These are phyloP conservation scores for Monosporascus sp. DNA, from an alignment of 2,329 filamentous ascomycete genomes.

Conservation along the genomic window DNA sequence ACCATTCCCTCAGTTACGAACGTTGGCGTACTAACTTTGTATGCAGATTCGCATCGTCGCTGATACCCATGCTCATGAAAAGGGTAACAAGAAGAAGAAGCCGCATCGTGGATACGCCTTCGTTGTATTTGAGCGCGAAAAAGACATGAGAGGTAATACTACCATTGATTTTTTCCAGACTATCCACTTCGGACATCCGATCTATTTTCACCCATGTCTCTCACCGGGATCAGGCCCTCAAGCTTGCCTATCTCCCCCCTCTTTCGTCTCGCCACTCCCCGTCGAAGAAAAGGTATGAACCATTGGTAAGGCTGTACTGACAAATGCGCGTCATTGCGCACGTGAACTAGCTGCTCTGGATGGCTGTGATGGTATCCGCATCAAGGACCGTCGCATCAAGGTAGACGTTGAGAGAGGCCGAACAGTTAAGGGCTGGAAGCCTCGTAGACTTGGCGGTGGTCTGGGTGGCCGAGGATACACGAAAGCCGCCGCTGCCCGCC, in stretches of 20 bases:
- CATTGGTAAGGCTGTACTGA: conserved; percentile 62
- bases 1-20: background rate
- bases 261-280: conserved; percentile 3
- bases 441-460: conserved; percentile 84
- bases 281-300: conserved; percentile 35
- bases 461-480: conserved; percentile 91
- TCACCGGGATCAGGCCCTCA: conserved; percentile 52
- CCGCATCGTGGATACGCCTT: conserved; percentile 89
- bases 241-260: conserved; percentile 47
- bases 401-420: conserved; percentile 95
- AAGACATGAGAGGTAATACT: conserved; percentile 96
- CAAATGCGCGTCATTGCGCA: conserved; percentile 56
- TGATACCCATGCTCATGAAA: conserved; percentile 65
- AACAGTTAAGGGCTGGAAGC: conserved; percentile 90
- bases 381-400: conserved; percentile 86
- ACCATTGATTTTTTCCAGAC: conserved; percentile 36
- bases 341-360: conserved; percentile 80
- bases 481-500: conserved; percentile 68
- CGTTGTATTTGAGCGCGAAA: conserved; percentile 92
- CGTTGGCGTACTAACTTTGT: conserved; percentile 1
- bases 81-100: conserved; percentile 73
- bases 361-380: conserved; percentile 76
- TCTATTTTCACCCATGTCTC: conserved; percentile 29
- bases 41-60: conserved; percentile 78
- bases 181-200: conserved; percentile 21